Percentiles rank a stretch among this genome's conserved stretches.
These are phyloP conservation scores for Phytophthora syringae DNA, from an alignment of 352 stramenopile genomes.

Conservation along the genomic window DNA sequence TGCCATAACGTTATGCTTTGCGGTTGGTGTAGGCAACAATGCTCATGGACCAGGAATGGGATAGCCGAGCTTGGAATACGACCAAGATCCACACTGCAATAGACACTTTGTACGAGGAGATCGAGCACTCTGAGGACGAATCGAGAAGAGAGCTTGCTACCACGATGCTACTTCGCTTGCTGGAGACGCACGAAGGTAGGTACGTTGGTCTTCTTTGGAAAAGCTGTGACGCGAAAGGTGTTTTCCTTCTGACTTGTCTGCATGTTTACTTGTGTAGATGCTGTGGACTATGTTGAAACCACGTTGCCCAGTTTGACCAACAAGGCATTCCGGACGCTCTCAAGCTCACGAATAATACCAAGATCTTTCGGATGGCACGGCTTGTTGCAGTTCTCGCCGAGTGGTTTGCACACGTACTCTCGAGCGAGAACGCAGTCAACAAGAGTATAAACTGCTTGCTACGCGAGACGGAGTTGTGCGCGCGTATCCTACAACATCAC, in stretches of 20 bases:
- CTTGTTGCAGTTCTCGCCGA: constrained; percentile 63
- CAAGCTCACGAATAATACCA: constrained; percentile 57
- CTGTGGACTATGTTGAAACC: constrained; percentile 66
- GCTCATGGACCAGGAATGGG: constrained; percentile 85
- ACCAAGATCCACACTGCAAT: constrained; percentile 67
- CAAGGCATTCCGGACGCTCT: constrained; percentile 72
- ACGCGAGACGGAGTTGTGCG: constrained; percentile 68
- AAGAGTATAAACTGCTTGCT: constrained; percentile 63
- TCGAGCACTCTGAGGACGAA: constrained; percentile 54
- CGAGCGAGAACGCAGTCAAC: constrained; percentile 62
- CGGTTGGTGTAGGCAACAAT: constrained; percentile 59
- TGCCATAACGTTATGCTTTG: background rate
- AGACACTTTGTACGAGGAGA: constrained; percentile 72
- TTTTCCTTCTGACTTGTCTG: background rate
- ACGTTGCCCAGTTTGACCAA: constrained; percentile 78
- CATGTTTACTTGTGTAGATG: constrained; percentile 33
- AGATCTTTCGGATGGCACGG: constrained; percentile 60
- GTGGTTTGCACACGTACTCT: constrained; percentile 69
- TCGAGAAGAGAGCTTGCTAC: constrained; percentile 59
- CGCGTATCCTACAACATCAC: constrained; percentile 79
- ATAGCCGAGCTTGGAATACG: constrained; percentile 70
- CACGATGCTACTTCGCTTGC: constrained; percentile 71
- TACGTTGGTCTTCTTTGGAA: constrained; percentile 18
- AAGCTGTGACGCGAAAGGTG: background rate
- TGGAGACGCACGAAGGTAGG: constrained; percentile 72